Evolutionary conservation across 2,329 filamentous ascomycete species (phyloP).

Genomic region (Colletotrichum chlorophyti): DNA sequence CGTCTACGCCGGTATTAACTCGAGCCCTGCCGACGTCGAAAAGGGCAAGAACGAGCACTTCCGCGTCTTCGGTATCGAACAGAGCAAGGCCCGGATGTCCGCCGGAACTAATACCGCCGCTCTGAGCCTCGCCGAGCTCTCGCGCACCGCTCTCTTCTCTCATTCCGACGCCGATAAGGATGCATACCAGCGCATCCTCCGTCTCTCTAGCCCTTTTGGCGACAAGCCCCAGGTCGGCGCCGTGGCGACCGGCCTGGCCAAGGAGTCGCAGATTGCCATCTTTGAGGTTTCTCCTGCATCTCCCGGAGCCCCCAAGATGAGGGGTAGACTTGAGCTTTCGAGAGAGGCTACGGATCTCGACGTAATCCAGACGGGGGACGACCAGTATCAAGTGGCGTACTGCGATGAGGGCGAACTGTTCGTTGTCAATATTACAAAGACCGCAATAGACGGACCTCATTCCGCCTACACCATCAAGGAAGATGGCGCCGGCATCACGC

Average conservation of each 20-base stretch:
- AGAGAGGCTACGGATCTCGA: slow-evolving; percentile 74
- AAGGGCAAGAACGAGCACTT: slow-evolving; percentile 86
- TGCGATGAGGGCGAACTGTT: slow-evolving; percentile 80
- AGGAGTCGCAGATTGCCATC: slow-evolving; percentile 78
- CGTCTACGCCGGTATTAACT: slow-evolving; percentile 83
- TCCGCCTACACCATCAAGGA: slow-evolving; percentile 64
- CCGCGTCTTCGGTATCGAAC: slow-evolving; percentile 71
- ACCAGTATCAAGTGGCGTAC: slow-evolving; percentile 76
- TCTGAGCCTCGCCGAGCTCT: slow-evolving; percentile 56
- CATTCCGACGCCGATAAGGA: slow-evolving; percentile 55
- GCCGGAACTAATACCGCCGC: slow-evolving; percentile 37
- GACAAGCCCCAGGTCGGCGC: slow-evolving; percentile 69
- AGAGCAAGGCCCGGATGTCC: slow-evolving; percentile 42
- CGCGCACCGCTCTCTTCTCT: slow-evolving; percentile 59
- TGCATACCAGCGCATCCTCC: slow-evolving; percentile 65
- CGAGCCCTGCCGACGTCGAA: slow-evolving; percentile 73
- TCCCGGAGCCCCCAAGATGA: slow-evolving; percentile 53
- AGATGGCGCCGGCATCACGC: slow-evolving; percentile 50
- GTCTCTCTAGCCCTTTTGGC: slow-evolving; percentile 55
- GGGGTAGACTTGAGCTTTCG: slow-evolving; percentile 56
- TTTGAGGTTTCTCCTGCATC: slow-evolving; percentile 71
- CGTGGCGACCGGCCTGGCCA: slow-evolving; percentile 79
- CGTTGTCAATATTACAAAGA: slow-evolving; percentile 59
- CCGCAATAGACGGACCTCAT: slow-evolving; percentile 52
- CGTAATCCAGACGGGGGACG: slow-evolving; percentile 66